These are phyloP conservation scores for Moesziomyces aphidis DNA, from an alignment of 1,284 basidiomycete genomes.

Conservation along the genomic window DNA sequence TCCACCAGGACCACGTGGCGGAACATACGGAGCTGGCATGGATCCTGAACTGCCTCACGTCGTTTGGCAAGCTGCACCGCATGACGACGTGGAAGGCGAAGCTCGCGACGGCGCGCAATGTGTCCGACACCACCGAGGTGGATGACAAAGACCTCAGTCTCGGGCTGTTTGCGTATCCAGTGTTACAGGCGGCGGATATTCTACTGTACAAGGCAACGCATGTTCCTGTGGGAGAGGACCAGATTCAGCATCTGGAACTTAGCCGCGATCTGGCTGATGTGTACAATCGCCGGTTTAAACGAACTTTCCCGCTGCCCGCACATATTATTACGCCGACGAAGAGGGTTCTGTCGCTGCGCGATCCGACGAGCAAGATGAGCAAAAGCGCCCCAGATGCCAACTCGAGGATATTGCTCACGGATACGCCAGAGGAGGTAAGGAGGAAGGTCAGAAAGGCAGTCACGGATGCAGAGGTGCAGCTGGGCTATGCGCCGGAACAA, in stretches of 20 bases:
- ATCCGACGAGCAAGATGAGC: slow-evolving; percentile 92
- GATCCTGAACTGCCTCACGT: slow-evolving; percentile 86
- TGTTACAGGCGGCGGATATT: slow-evolving; percentile 93
- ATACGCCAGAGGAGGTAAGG: slow-evolving; percentile 75
- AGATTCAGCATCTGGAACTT: slow-evolving; percentile 91
- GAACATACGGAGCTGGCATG: slow-evolving; percentile 90
- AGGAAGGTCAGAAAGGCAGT: slow-evolving; percentile 83
- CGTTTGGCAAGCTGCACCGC: slow-evolving; percentile 82
- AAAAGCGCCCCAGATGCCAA: slow-evolving; percentile 84
- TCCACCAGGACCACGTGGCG: slow-evolving; percentile 89
- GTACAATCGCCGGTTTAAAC: slow-evolving; percentile 77
- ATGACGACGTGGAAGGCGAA: slow-evolving; percentile 98
- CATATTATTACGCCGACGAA: slow-evolving; percentile 80
- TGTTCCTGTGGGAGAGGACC: slow-evolving; percentile 95
- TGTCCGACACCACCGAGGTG: slow-evolving; percentile 76
- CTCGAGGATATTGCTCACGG: slow-evolving; percentile 90
- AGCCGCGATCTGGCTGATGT: slow-evolving; percentile 82
- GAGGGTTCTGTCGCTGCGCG: slow-evolving; percentile 79
- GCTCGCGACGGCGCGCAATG: slow-evolving; percentile 78
- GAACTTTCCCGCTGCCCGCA: slow-evolving; percentile 78
- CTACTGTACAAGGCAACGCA: slow-evolving; percentile 90
- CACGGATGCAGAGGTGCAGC: slow-evolving; percentile 78
- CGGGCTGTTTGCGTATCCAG: slow-evolving; percentile 90
- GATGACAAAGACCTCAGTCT: slow-evolving; percentile 84
- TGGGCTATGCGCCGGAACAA: slow-evolving; percentile 80